A percentile compares a stretch with the other conserved stretches of the same genome.
Evolutionary conservation across 2,329 filamentous ascomycete species (phyloP).

Genomic region (Colletotrichum horii): DNA sequence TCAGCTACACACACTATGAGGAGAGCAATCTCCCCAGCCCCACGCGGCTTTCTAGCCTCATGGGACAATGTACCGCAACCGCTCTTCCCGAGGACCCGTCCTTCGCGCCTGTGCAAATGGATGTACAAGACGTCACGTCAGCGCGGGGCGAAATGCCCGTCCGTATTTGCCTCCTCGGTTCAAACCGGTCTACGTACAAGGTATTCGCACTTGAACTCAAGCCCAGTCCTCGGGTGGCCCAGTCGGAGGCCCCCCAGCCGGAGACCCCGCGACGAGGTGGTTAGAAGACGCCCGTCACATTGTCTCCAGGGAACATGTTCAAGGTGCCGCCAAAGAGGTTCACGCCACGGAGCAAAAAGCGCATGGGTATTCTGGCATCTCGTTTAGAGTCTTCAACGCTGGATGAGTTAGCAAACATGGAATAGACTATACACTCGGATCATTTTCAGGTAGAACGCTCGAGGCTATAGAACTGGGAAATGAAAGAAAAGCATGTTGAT

Average conservation of each 20-base stretch:
- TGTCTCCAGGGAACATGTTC: constrained; percentile 19
- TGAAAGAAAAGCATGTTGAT: neutral
- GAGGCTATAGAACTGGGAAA: neutral
- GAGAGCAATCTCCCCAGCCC: constrained; percentile 17
- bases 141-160: constrained; percentile 52
- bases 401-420: constrained; percentile 2
- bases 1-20: constrained; percentile 42
- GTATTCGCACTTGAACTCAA: constrained; percentile 45
- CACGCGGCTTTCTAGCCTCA: neutral
- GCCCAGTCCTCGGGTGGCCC: neutral
- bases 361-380: neutral
- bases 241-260: neutral
- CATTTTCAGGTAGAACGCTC: neutral
- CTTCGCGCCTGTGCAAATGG: constrained; percentile 54
- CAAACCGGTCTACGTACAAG: constrained; percentile 51
- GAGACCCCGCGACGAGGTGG: neutral
- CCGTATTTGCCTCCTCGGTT: constrained; percentile 56
- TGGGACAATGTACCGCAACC: neutral
- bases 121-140: constrained; percentile 50
- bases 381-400: neutral
- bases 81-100: constrained; percentile 27
- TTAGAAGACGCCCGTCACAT: constrained; percentile 11
- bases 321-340: constrained; percentile 16
- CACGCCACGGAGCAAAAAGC: constrained; percentile 13
- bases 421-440: neutral